These are phyloP conservation scores for Tricholoma sp. DNA, from an alignment of 768 basidiomycete genomes.

Conservation along the genomic window DNA sequence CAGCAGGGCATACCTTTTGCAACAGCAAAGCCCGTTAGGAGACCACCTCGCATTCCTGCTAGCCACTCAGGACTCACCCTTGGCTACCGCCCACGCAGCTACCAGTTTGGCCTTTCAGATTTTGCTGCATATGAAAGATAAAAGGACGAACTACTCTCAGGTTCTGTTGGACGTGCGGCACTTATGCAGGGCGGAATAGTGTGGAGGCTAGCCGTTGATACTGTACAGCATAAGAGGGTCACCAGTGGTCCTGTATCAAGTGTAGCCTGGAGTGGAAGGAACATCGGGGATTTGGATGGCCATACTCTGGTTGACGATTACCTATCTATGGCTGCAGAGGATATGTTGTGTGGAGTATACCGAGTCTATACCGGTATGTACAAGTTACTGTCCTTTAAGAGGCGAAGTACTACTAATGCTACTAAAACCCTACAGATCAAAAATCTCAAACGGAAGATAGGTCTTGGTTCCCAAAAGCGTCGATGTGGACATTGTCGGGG, in stretches of 20 bases:
- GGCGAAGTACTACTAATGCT: neutral
- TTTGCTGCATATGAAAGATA: neutral
- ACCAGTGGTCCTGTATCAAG: neutral
- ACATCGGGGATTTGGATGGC: neutral
- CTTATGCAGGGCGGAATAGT: constrained; percentile 2
- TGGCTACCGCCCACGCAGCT: neutral
- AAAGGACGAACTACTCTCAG: neutral
- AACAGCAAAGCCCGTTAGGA: constrained; percentile 1
- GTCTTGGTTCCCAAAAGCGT: constrained; percentile 5
- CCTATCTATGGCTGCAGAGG: neutral
- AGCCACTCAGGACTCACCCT: neutral
- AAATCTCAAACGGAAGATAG: constrained; percentile 1
- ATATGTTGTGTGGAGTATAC: neutral
- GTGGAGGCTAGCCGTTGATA: constrained; percentile 5
- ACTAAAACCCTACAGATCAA: too few species aligned
- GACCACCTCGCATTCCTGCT: neutral
- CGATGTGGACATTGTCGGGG: neutral
- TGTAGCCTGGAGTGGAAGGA: neutral
- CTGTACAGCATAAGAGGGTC: neutral
- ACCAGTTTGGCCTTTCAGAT: constrained; percentile 1
- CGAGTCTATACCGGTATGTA: constrained; percentile 4
- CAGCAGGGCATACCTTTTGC: neutral
- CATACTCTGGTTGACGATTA: neutral
- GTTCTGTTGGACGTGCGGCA: neutral
- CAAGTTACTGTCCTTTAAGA: neutral